Conservation (phyloP, 768 basidiomycete species). For the Mycena polygramma region DNA sequence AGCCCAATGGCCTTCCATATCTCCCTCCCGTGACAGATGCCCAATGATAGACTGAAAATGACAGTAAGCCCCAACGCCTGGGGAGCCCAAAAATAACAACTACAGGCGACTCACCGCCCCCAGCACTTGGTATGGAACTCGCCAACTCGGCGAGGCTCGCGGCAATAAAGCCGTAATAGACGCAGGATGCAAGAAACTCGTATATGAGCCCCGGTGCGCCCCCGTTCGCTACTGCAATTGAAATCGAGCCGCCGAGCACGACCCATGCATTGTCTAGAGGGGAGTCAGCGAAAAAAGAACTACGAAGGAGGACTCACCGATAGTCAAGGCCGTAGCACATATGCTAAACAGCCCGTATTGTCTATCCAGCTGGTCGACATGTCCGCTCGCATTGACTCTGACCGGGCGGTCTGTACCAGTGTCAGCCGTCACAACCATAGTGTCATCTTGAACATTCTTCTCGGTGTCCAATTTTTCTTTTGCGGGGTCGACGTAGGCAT, state of each 20-base stretch:
- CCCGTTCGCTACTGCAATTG: conserved; percentile 31
- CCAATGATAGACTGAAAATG: conserved; percentile 35
- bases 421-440: conserved; percentile 12
- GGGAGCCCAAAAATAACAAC: neutral
- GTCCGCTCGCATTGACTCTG: conserved; percentile 34
- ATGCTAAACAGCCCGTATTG: conserved; percentile 36
- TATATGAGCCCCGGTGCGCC: conserved; percentile 35
- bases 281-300: neutral
- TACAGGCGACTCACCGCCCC: conserved; percentile 30
- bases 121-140: conserved; percentile 36
- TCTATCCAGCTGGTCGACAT: conserved; percentile 33
- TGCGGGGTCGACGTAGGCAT: neutral
- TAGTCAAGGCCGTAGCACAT: conserved; percentile 34
- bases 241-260: conserved; percentile 32
- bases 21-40: conserved; percentile 33
- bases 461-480: conserved; percentile 12
- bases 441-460: conserved; percentile 10
- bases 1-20: conserved; percentile 32
- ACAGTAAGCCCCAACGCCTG: neutral
- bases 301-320: conserved; percentile 24
- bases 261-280: conserved; percentile 30
- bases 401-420: neutral
- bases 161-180: conserved; percentile 34
- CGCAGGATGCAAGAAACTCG: conserved; percentile 32
- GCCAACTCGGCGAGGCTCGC: conserved; percentile 37